Evolutionary conservation across 495 filamentous ascomycete species (phyloP), one percentile per base, ranked within the genome.

Genomic region (Lepraria neglecta): DNA sequence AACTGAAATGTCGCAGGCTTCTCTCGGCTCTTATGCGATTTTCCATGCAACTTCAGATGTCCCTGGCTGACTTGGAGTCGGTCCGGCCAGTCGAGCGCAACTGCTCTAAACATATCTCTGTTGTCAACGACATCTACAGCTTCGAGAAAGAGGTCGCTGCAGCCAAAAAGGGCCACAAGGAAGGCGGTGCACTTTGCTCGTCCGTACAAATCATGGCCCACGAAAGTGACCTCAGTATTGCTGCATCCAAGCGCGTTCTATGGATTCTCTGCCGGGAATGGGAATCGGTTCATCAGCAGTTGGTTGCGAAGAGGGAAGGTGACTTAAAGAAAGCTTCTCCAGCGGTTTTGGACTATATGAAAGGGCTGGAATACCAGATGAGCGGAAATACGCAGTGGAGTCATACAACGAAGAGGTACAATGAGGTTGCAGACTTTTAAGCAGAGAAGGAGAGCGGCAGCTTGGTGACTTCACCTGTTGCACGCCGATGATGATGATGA

Each of bases 321-420:
- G 52, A 17, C 21, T 31, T 14, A 58, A 55, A 7, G 66, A 52
- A 7, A 59, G 52, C 45, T 48, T 48, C 45, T 27, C 45, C 45
- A 11, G 17, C 50, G 1, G 30, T 68, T 30, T 56, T 54, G 19
- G 61, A 50, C 0, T 78, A 75, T 63, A 40, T 73, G 4, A 56
- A 72, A 19, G 74, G 75, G 6, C 54, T 78, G 21, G 69, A 74
- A 58, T 71, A 67, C 35, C 74, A 75, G 61, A 76, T 76, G 71
- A 70, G 68, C 40, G 75, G 75, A 0, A 77, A 77, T 57, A 73
- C 75, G 65, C 47, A 66, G 15, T 78, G 76, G 76, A 77, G 76
- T 63, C 28, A 53, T 30, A 72, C 71, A 3, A 76, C 65, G 17
- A 43, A 64, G 59, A 56, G 68, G 53, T 70, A 70, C 42, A 54